A percentile compares a stretch with the other conserved stretches of the same genome.
Conservation (phyloP, 257 asterid genomes). For the Gentiana straminea region DNA sequence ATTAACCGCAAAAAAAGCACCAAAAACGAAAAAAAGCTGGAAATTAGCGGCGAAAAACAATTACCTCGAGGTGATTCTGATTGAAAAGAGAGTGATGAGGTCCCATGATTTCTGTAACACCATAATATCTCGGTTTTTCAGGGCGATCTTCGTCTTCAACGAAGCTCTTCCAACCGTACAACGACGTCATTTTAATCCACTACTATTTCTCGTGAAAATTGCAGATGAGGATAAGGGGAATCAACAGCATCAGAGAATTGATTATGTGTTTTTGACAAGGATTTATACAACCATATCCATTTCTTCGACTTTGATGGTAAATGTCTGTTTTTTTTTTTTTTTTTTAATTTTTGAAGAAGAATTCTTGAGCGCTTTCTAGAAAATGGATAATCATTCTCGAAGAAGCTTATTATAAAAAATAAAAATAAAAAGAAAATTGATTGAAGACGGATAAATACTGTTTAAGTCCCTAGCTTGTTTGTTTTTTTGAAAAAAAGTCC, state of each 20-base stretch:
- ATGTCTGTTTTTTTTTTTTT: not conserved
- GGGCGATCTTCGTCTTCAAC: conserved; percentile 91
- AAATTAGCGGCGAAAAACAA: not conserved
- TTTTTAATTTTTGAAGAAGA: conserved; percentile 12
- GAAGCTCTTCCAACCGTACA: conserved; percentile 72
- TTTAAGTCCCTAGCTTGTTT: too few relatives aligned
- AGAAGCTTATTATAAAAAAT: too few relatives aligned
- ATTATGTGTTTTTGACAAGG: not conserved
- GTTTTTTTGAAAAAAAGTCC: too few relatives aligned
- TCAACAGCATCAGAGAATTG: not conserved
- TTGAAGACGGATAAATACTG: too few relatives aligned
- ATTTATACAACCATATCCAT: too few relatives aligned
- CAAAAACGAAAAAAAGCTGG: not conserved
- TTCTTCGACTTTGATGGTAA: too few relatives aligned
- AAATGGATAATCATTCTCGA: not conserved
- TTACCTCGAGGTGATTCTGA: conserved; percentile 57
- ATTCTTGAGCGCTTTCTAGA: conserved; percentile 49
- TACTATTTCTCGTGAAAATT: not conserved
- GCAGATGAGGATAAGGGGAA: not conserved
- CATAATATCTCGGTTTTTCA: conserved; percentile 73
- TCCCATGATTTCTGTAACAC: conserved; percentile 80
- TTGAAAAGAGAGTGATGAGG: conserved; percentile 73
- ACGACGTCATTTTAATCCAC: conserved; percentile 31
- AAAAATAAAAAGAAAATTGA: too few relatives aligned
- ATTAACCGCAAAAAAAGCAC: too few relatives aligned